Evolutionary conservation across 169 alveolate species (phyloP).

Genomic region (Plasmodium inui): DNA sequence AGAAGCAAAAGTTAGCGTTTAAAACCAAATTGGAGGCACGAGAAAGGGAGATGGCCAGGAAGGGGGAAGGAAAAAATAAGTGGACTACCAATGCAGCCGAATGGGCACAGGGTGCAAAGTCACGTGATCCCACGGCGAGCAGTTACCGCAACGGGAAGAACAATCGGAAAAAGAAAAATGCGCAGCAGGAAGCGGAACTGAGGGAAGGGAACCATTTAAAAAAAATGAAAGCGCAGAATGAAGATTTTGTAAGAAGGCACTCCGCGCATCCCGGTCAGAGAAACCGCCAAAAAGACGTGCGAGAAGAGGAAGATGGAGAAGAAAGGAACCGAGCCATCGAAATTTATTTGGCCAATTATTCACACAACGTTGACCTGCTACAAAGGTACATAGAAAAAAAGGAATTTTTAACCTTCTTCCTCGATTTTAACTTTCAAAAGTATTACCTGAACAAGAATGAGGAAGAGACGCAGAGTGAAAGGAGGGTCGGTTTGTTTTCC

Average conservation of each 20-base stretch:
- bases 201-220: background rate
- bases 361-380: conserved; percentile 6
- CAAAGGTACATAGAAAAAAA: conserved; percentile 14
- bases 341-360: conserved; percentile 28
- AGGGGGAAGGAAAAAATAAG: background rate
- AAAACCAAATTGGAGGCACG: conserved; percentile 41
- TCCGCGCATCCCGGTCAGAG: too few relatives aligned
- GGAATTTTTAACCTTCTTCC: conserved; percentile 4
- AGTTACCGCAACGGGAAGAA: background rate
- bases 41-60: background rate
- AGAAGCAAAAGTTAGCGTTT: conserved; percentile 7
- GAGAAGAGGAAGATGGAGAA: background rate
- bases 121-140: background rate
- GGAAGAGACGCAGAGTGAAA: conserved; percentile 2
- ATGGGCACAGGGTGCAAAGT: background rate
- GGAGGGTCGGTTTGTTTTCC: conserved; percentile 31
- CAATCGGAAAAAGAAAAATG: conserved; percentile 1
- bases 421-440: conserved; percentile 29
- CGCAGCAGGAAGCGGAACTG: background rate
- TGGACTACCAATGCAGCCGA: background rate
- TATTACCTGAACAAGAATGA: conserved; percentile 21
- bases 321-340: conserved; percentile 8
- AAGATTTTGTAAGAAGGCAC: conserved; percentile 4
- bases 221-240: conserved; percentile 36
- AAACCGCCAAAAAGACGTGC: background rate